Conservation (phyloP, 1,284 basidiomycete genomes). For the Apiotrichum gamsii region DNA sequence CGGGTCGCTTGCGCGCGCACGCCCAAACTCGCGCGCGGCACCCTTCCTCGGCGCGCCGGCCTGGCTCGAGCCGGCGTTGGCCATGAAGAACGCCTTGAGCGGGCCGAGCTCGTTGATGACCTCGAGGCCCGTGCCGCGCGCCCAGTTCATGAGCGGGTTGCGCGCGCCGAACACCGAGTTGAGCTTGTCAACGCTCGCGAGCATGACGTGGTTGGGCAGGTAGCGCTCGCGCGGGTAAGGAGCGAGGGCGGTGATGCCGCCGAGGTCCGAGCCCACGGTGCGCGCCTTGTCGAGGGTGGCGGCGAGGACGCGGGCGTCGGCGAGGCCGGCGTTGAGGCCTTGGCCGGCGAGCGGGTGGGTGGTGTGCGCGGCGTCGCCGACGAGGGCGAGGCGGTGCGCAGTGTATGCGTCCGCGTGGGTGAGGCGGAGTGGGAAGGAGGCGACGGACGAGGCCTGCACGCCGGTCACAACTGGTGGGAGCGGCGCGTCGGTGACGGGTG, state of each 20-base stretch:
- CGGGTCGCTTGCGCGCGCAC: constrained; percentile 15
- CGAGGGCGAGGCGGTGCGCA: constrained; percentile 55
- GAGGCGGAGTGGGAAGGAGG: constrained; percentile 83
- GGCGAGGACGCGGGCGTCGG: constrained; percentile 68
- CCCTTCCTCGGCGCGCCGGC: neutral
- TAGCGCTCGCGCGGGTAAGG: constrained; percentile 76
- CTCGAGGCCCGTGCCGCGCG: constrained; percentile 78
- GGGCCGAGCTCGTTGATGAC: constrained; percentile 79
- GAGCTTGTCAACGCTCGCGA: constrained; percentile 78
- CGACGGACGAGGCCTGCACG: constrained; percentile 69
- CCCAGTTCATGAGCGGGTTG: constrained; percentile 68
- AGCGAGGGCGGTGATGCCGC: constrained; percentile 68
- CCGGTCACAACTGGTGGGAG: constrained; percentile 69
- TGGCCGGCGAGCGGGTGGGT: constrained; percentile 97
- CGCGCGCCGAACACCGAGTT: constrained; percentile 73
- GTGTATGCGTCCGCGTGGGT: constrained; percentile 84
- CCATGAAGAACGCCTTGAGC: constrained; percentile 76
- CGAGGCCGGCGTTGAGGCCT: constrained; percentile 87
- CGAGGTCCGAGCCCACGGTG: constrained; percentile 67
- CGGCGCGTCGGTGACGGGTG: constrained; percentile 45
- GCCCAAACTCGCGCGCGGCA: constrained; percentile 19
- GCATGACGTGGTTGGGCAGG: constrained; percentile 73
- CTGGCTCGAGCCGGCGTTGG: constrained; percentile 57
- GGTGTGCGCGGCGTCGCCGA: constrained; percentile 95
- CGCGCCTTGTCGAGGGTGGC: constrained; percentile 58